Conservation (phyloP, 345 rosid species). For the Hibiscus syriacus region DNA sequence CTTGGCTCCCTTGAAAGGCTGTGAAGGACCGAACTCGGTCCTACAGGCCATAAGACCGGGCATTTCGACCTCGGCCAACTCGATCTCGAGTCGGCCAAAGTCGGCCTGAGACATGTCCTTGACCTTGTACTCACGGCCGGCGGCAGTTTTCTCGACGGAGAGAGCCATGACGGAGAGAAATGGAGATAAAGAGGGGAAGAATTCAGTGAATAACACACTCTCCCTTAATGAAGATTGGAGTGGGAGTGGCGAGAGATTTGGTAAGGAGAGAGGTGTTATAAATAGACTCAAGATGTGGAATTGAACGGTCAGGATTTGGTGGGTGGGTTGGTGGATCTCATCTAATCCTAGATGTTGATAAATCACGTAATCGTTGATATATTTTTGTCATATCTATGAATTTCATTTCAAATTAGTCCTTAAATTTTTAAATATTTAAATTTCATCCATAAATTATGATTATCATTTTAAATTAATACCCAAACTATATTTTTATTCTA, state of each 20-base stretch:
- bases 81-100: slow-evolving; percentile 83
- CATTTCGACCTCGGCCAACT: slow-evolving; percentile 86
- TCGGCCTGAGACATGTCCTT: slow-evolving; percentile 89
- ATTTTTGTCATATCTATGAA: background rate
- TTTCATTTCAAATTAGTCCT: too few species aligned
- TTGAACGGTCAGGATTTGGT: background rate
- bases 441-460: too few species aligned
- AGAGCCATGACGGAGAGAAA: slow-evolving; percentile 46
- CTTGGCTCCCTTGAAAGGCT: slow-evolving; percentile 79
- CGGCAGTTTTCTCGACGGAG: slow-evolving; percentile 59
- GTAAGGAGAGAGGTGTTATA: background rate
- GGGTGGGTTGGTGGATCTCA: slow-evolving; percentile 6
- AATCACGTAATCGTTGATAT: background rate
- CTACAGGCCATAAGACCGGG: slow-evolving; percentile 83
- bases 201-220: background rate
- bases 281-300: background rate
- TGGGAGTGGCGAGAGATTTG: background rate
- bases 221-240: background rate
- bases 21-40: slow-evolving; percentile 70
- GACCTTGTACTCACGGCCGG: slow-evolving; percentile 87
- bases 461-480: too few species aligned
- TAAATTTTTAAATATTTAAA: too few species aligned
- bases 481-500: too few species aligned
- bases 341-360: background rate
- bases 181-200: background rate